Conservation (phyloP, 345 rosid genomes). For the Diplotaxis tenuifolia region DNA sequence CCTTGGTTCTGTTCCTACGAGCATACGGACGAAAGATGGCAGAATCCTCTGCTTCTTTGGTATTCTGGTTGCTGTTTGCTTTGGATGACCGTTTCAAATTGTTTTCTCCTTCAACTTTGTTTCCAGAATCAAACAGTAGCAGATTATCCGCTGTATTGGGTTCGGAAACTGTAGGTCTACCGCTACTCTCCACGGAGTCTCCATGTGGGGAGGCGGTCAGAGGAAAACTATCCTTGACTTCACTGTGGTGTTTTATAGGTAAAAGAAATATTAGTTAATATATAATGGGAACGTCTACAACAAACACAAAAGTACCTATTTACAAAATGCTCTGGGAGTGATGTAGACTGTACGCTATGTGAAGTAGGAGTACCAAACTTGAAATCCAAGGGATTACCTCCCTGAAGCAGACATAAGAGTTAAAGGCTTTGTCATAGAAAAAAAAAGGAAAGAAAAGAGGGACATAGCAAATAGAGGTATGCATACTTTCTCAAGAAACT, state of each 20-base stretch:
- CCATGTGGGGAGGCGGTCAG: slow-evolving; percentile 90
- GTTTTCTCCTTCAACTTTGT: slow-evolving; percentile 60
- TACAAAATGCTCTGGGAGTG: slow-evolving; percentile 73
- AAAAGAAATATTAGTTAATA: slow-evolving; percentile 27
- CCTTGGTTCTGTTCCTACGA: slow-evolving; percentile 87
- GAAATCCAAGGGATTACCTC: slow-evolving; percentile 98
- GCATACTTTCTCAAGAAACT: slow-evolving; percentile 96
- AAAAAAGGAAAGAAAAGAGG: slow-evolving; percentile 20
- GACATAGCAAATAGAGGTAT: slow-evolving; percentile 9
- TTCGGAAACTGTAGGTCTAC: slow-evolving; percentile 76
- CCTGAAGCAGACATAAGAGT: slow-evolving; percentile 50
- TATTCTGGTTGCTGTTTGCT: slow-evolving; percentile 59
- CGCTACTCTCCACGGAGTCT: slow-evolving; percentile 97
- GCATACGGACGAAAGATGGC: slow-evolving; percentile 94
- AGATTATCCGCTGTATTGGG: slow-evolving; percentile 90
- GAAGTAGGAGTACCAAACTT: slow-evolving; percentile 76
- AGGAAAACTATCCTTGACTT: slow-evolving; percentile 94
- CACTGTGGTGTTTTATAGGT: slow-evolving; percentile 52
- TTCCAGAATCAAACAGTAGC: slow-evolving; percentile 76
- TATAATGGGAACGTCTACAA: slow-evolving; percentile 13
- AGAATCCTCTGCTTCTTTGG: too few relatives aligned
- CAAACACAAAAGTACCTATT: slow-evolving; percentile 58
- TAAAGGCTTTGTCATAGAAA: slow-evolving; percentile 7
- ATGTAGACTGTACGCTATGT: slow-evolving; percentile 89
- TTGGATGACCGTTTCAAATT: slow-evolving; percentile 55